Percentiles rank a stretch among this genome's conserved stretches.
These are phyloP conservation scores for Ascochyta viciae-villosae DNA, from an alignment of 2,329 filamentous ascomycete species.

Conservation along the genomic window DNA sequence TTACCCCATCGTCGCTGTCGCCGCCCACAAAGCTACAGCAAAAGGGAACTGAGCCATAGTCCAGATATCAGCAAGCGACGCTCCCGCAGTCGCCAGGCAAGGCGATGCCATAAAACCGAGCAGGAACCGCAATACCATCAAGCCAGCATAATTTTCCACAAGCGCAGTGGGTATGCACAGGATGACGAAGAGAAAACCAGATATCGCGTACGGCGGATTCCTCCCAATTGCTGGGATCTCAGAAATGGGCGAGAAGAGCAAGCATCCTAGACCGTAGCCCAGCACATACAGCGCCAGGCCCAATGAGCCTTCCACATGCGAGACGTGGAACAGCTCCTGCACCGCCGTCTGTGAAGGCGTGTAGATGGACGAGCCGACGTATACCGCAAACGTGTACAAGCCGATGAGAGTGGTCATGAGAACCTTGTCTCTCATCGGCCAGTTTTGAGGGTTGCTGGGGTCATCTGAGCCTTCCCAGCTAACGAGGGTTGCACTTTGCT, in stretches of 20 bases:
- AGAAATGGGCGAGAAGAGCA: constrained; percentile 70
- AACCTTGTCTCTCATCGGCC: constrained; percentile 40
- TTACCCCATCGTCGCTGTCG: constrained; percentile 56
- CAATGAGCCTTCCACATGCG: constrained; percentile 59
- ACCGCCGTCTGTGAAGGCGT: constrained; percentile 53
- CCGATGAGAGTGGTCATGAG: constrained; percentile 46
- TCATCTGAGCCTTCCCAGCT: constrained; percentile 50
- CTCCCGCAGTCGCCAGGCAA: constrained; percentile 45
- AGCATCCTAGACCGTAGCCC: constrained; percentile 65
- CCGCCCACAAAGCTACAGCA: constrained; percentile 51
- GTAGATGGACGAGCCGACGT: constrained; percentile 61
- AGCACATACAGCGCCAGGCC: constrained; percentile 69
- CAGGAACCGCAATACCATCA: constrained; percentile 61
- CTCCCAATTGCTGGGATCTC: constrained; percentile 72
- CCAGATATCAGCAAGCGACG: constrained; percentile 47
- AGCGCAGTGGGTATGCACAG: constrained; percentile 70
- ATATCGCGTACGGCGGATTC: constrained; percentile 71
- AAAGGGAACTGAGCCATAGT: constrained; percentile 51
- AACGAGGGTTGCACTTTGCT: constrained; percentile 41
- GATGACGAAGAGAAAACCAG: constrained; percentile 72
- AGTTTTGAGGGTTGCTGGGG: constrained; percentile 48
- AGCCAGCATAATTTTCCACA: constrained; percentile 66
- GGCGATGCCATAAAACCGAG: constrained; percentile 46
- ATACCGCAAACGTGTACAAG: constrained; percentile 67
- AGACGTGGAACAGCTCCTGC: constrained; percentile 60